Percentiles rank a stretch among this genome's conserved stretches.
Evolutionary conservation across 352 stramenopile genomes (phyloP).

Genomic region (Aphanomyces stellatus): DNA sequence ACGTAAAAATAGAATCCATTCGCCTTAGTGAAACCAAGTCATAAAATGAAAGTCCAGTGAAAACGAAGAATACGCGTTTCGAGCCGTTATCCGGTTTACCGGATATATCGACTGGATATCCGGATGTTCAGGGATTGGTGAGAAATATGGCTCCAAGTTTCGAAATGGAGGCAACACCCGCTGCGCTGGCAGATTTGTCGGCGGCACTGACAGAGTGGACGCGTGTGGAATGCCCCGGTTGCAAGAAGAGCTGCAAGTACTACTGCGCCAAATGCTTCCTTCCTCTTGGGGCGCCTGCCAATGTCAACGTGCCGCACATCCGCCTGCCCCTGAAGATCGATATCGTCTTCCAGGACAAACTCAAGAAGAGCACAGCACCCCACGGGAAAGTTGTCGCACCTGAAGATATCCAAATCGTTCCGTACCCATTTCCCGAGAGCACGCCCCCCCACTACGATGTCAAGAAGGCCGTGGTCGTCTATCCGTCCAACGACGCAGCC

Average conservation of each 20-base stretch:
- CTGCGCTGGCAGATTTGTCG: too few relatives aligned
- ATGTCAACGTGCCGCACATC: conserved; percentile 41
- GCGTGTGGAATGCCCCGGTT: conserved; percentile 47
- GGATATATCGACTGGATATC: background rate
- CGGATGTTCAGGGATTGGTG: too few relatives aligned
- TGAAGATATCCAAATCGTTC: conserved; percentile 59
- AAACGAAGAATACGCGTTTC: too few relatives aligned
- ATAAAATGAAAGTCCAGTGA: too few relatives aligned
- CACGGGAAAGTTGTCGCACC: conserved; percentile 73
- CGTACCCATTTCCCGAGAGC: conserved; percentile 1
- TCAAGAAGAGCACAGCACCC: conserved; percentile 84
- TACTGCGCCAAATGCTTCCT: conserved; percentile 73
- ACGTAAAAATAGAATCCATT: too few relatives aligned
- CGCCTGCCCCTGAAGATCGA: conserved; percentile 65
- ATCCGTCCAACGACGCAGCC: conserved; percentile 61
- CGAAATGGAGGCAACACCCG: too few relatives aligned
- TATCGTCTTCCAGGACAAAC: conserved; percentile 84
- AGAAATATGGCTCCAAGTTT: too few relatives aligned
- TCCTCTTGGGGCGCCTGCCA: conserved; percentile 42
- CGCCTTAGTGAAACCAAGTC: too few relatives aligned
- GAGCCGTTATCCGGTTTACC: background rate
- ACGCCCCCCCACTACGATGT: conserved; percentile 38
- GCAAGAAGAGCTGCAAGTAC: conserved; percentile 80
- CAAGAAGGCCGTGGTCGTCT: conserved; percentile 63
- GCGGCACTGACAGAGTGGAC: too few relatives aligned